Evolutionary conservation across 2,329 filamentous ascomycete species (phyloP).

Genomic region (Pseudocercospora fuligena): DNA sequence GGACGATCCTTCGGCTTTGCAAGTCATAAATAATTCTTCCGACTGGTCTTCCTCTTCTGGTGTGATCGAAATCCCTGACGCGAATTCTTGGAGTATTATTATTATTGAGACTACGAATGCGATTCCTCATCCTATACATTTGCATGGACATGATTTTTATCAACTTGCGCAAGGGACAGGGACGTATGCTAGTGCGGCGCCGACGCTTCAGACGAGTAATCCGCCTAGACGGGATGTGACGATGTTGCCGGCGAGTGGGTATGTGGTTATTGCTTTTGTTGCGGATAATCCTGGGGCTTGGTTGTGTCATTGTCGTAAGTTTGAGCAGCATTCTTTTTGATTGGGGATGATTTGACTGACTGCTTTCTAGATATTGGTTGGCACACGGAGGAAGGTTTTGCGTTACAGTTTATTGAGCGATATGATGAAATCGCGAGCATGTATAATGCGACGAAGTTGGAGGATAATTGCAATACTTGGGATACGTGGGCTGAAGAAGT

Average conservation of each 20-base stretch:
- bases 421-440: slow-evolving; percentile 24
- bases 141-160: slow-evolving; percentile 55
- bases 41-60: slow-evolving; percentile 42
- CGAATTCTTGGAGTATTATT: slow-evolving; percentile 38
- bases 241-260: slow-evolving; percentile 40
- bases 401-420: slow-evolving; percentile 36
- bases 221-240: slow-evolving; percentile 41
- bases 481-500: slow-evolving; percentile 9
- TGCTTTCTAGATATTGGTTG: slow-evolving; percentile 34
- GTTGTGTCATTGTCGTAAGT: slow-evolving; percentile 35
- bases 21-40: slow-evolving; percentile 42
- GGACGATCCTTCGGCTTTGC: slow-evolving; percentile 45
- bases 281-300: slow-evolving; percentile 42
- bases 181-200: slow-evolving; percentile 40
- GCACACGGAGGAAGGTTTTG: slow-evolving; percentile 40
- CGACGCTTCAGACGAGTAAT: slow-evolving; percentile 40
- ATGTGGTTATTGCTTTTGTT: slow-evolving; percentile 41
- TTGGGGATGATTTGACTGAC: too few species aligned
- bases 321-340: not conserved
- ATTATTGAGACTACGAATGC: slow-evolving; percentile 26
- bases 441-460: slow-evolving; percentile 19
- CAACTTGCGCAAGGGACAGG: slow-evolving; percentile 45
- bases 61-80: slow-evolving; percentile 40
- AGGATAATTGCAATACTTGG: slow-evolving; percentile 17
- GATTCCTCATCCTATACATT: slow-evolving; percentile 46